phyloP scores from a whole-genome alignment of 345 rosid species.

The Balakata baccata region DNA sequence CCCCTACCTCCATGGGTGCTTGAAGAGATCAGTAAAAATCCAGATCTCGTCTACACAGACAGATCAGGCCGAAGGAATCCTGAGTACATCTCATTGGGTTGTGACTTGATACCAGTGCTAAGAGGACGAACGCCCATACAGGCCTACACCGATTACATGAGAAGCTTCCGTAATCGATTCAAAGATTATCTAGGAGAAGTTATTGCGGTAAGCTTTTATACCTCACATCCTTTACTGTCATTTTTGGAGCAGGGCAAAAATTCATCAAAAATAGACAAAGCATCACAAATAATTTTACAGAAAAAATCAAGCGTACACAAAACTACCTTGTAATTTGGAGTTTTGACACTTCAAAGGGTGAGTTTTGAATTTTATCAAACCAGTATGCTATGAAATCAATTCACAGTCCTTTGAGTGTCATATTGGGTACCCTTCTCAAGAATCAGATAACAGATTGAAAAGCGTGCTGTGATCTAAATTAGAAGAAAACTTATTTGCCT shows the following conservation, averaged over 20 bases:
- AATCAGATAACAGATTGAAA: background rate
- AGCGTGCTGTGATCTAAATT: background rate
- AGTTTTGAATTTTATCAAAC: background rate
- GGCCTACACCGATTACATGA: conserved; percentile 88
- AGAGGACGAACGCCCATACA: conserved; percentile 94
- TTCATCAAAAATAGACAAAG: background rate
- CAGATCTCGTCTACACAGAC: conserved; percentile 90
- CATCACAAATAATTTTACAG: background rate
- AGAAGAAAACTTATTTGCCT: background rate
- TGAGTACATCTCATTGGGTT: conserved; percentile 88
- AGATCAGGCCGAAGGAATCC: conserved; percentile 87
- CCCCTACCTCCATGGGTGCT: conserved; percentile 97
- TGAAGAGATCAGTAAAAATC: conserved; percentile 84
- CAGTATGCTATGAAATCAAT: background rate
- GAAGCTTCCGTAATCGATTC: conserved; percentile 81
- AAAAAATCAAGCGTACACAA: background rate
- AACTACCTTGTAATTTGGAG: background rate
- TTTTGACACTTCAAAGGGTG: background rate
- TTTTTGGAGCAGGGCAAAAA: background rate
- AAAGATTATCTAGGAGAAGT: conserved; percentile 62
- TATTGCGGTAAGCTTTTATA: conserved; percentile 57
- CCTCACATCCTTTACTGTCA: background rate
- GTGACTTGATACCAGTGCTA: conserved; percentile 71
- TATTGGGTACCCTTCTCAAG: background rate
- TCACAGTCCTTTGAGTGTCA: background rate